Evolutionary conservation across 2,329 filamentous ascomycete genomes (phyloP), one percentile per base, ranked within the genome.

Genomic region (Parascedosporium putredinis): DNA sequence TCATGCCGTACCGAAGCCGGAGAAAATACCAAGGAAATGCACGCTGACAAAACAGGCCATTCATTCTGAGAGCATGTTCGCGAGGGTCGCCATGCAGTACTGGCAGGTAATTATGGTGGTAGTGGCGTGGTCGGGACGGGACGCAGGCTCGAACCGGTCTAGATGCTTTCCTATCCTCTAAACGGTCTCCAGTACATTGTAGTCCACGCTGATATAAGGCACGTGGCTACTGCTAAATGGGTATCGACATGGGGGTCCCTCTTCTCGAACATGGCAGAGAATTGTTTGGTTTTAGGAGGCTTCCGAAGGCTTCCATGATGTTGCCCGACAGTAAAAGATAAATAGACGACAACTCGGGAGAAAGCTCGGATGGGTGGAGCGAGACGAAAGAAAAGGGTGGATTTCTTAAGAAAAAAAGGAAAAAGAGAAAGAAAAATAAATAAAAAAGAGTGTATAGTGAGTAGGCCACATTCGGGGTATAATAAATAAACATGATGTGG

Each of bases 1-100:
- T n/a, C n/a, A n/a, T n/a, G n/a, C 45, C 27, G 45, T 33, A 47
- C 45, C 45, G 45, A 47, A 47, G 45, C 45, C 44, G 25, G 44
- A 46, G 45, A 34, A 47, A 33, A 42, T 22, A 42, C 27, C 9
- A 36, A n/a, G 16, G 25, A n/a, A 12, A 23, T 23, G 25, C 18
- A 33, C 10, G 25, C 25, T 22, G 27, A 33, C 29, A 29, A 18
- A 46, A 31, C 10, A 20, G 18, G 38, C 20, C 16, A 20, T 20
- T 42, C 38, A 42, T 42, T 20, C 20, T 2, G n/a, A 24, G n/a
- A 18, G 38, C 38, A 42, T 42, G 38, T 42, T 42, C 38, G 38
- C 23, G 38, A 20, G 38, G 38, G n/a, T n/a, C n/a, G 6, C 18
- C n/a, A 42, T 42, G 38, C 38, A 22, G 38, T 16, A 4, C 9